Evolutionary conservation across 108 stramenopile genomes (phyloP).

Genomic region (Discostella stelligeroides): DNA sequence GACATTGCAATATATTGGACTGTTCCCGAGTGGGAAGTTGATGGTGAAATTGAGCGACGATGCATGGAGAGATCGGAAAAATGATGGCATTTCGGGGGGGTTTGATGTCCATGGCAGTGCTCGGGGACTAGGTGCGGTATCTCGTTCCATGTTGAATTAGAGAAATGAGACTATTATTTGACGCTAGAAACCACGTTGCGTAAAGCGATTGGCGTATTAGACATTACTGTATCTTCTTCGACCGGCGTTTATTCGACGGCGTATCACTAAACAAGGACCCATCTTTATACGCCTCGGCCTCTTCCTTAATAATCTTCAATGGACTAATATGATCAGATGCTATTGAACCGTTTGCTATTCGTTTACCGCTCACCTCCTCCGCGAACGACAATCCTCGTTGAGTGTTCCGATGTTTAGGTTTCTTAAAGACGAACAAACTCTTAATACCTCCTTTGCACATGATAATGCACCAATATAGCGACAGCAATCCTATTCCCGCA

Average conservation of each 20-base stretch:
- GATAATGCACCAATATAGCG: slow-evolving; percentile 43
- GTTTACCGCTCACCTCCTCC: slow-evolving; percentile 28
- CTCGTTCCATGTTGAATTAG: slow-evolving; percentile 45
- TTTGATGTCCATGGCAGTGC: slow-evolving; percentile 33
- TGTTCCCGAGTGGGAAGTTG: slow-evolving; percentile 80
- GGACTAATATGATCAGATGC: not conserved
- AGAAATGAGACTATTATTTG: not conserved
- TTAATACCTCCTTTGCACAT: slow-evolving; percentile 39
- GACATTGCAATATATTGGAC: slow-evolving; percentile 79
- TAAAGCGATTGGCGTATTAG: not conserved
- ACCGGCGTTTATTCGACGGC: not conserved
- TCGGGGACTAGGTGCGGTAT: slow-evolving; percentile 61
- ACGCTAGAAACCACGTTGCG: not conserved
- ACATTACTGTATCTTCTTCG: slow-evolving; percentile 4
- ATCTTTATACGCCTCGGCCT: slow-evolving; percentile 7
- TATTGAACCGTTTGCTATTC: not conserved
- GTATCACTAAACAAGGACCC: slow-evolving; percentile 4
- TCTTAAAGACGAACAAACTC: slow-evolving; percentile 45
- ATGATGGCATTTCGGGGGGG: not conserved
- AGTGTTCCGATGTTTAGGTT: slow-evolving; percentile 8
- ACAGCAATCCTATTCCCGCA: slow-evolving; percentile 41
- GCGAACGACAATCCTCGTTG: slow-evolving; percentile 32
- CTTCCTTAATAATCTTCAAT: slow-evolving; percentile 13
- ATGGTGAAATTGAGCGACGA: slow-evolving; percentile 63
- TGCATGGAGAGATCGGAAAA: slow-evolving; percentile 44